Evolutionary conservation across 2,329 filamentous ascomycete species (phyloP).

Genomic region (Elsinoe fawcettii): DNA sequence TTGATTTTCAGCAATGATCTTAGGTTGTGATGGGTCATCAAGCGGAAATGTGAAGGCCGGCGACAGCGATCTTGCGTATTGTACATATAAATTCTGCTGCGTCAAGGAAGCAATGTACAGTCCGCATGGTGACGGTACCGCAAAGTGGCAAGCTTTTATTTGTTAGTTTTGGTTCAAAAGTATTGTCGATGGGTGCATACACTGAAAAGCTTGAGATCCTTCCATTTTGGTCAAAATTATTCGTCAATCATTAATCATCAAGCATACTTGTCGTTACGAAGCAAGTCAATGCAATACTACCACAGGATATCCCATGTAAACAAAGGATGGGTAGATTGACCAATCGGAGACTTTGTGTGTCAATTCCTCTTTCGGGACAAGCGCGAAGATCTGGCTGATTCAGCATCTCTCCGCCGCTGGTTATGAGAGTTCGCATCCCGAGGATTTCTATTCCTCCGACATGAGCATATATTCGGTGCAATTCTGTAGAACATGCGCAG

Average conservation of each 20-base stretch:
- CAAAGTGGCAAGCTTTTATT: constrained; percentile 21
- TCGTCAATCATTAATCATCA: neutral
- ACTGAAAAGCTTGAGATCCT: constrained; percentile 10
- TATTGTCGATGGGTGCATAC: neutral
- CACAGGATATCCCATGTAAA: too few species aligned
- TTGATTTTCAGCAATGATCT: constrained; percentile 23
- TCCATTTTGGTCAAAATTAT: neutral
- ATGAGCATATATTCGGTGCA: constrained; percentile 6
- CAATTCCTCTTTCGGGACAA: neutral
- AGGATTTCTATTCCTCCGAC: neutral
- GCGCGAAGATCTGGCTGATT: neutral
- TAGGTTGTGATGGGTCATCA: constrained; percentile 23
- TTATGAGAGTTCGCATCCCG: neutral
- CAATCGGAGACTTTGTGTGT: neutral
- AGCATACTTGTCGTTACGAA: neutral
- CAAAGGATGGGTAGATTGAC: neutral
- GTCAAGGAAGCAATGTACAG: constrained; percentile 33
- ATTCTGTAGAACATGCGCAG: neutral
- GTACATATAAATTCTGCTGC: constrained; percentile 34
- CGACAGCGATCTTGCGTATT: constrained; percentile 31
- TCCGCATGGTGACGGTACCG: constrained; percentile 34
- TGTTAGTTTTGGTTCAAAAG: neutral
- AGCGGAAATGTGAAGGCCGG: constrained; percentile 31
- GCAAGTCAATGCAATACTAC: neutral
- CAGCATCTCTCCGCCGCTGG: neutral